phyloP scores from a whole-genome alignment of 345 rosid genomes.

The Physaria fendleri region DNA sequence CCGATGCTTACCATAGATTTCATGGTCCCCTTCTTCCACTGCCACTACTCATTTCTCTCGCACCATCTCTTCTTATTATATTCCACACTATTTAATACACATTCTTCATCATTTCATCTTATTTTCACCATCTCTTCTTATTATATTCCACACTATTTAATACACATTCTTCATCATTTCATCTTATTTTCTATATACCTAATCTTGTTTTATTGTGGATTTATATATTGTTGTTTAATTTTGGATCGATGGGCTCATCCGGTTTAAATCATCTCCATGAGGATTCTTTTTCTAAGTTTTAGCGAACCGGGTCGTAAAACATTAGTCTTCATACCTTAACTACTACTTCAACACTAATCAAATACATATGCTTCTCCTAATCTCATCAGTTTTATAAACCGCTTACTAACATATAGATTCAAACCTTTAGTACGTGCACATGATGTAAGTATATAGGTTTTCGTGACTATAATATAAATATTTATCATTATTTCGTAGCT shows the following conservation, averaged over 20 bases:
- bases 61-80: conserved; percentile 28
- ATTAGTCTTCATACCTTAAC: not conserved
- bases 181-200: conserved; percentile 3
- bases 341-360: not conserved
- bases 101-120: conserved; percentile 14
- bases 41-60: conserved; percentile 31
- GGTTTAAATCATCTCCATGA: not conserved
- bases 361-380: not conserved
- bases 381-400: not conserved
- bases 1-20: conserved; percentile 33
- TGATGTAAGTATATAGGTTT: too few species aligned
- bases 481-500: too few species aligned
- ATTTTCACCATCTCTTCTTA: conserved; percentile 25
- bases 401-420: too few species aligned
- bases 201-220: conserved; percentile 2
- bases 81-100: conserved; percentile 2
- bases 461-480: too few species aligned
- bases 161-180: conserved; percentile 18
- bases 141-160: conserved; percentile 10
- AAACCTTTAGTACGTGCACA: too few species aligned
- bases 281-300: not conserved
- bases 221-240: not conserved
- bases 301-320: not conserved
- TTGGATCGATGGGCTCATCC: not conserved
- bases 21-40: conserved; percentile 36